phyloP scores from a whole-genome alignment of 2,329 filamentous ascomycete genomes.

The Fusarium falciforme region DNA sequence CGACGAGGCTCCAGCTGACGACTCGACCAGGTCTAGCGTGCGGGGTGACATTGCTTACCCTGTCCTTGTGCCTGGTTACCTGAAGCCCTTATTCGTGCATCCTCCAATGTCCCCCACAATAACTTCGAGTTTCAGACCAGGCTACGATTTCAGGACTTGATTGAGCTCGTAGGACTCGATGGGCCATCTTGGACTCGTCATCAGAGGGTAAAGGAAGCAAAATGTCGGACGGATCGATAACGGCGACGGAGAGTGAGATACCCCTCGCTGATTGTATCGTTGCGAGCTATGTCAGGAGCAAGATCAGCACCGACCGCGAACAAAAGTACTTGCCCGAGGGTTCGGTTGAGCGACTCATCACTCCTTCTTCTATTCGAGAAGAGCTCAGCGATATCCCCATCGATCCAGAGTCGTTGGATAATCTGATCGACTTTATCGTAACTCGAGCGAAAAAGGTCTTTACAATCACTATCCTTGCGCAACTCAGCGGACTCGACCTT shows the following conservation, averaged over 20 bases:
- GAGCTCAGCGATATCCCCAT: not conserved
- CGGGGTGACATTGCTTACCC: not conserved
- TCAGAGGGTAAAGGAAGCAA: not conserved
- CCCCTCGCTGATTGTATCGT: not conserved
- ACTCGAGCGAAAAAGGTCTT: constrained; percentile 3
- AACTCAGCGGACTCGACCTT: not conserved
- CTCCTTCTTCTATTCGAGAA: not conserved
- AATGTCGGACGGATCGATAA: not conserved
- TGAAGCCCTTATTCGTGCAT: not conserved
- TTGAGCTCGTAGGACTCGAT: not conserved
- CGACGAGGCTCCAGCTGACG: not conserved
- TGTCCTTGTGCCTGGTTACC: not conserved
- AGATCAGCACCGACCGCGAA: not conserved
- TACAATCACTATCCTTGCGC: not conserved
- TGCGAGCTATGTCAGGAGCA: not conserved
- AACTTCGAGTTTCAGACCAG: not conserved
- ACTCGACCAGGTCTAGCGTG: not conserved
- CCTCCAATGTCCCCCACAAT: not conserved
- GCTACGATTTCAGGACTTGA: not conserved
- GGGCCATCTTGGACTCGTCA: not conserved
- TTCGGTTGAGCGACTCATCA: not conserved
- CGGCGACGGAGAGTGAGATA: not conserved
- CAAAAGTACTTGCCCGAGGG: not conserved
- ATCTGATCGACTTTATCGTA: not conserved
- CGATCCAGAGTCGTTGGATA: not conserved